Conservation (phyloP, 805 yeast genomes). For the Suhomyces xylopsoci region DNA sequence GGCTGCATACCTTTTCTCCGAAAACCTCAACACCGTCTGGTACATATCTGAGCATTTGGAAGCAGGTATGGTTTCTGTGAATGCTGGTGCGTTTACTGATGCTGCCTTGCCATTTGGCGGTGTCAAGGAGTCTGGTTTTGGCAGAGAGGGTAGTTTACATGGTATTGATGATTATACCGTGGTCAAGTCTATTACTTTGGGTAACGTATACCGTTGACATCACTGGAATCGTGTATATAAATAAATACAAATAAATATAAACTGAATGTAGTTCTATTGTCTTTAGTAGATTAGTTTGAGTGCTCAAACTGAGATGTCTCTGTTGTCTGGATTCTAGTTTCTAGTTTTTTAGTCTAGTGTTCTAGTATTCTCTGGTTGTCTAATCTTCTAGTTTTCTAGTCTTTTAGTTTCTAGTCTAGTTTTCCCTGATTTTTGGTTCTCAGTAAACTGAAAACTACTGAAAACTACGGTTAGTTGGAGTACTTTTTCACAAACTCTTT, state of each 20-base stretch:
- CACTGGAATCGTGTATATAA: too few relatives aligned
- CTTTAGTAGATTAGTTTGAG: too few relatives aligned
- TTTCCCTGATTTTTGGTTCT: not conserved
- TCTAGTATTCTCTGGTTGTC: too few relatives aligned
- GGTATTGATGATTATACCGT: conserved; percentile 62
- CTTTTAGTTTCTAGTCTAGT: not conserved
- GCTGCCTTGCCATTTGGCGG: conserved; percentile 60
- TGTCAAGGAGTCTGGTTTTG: conserved; percentile 64
- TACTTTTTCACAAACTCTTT: conserved; percentile 61
- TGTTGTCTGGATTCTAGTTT: too few relatives aligned
- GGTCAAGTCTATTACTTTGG: conserved; percentile 50
- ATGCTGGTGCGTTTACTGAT: conserved; percentile 57
- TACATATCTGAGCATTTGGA: conserved; percentile 56
- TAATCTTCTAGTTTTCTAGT: not conserved
- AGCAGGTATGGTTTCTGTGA: conserved; percentile 64
- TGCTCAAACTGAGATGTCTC: too few relatives aligned
- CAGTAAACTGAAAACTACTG: too few relatives aligned
- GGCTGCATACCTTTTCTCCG: conserved; percentile 58
- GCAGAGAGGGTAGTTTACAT: conserved; percentile 63
- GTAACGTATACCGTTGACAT: conserved; percentile 32
- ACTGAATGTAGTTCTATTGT: too few relatives aligned
- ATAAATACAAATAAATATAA: too few relatives aligned
- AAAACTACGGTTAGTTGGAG: conserved; percentile 14
- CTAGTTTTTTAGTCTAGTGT: too few relatives aligned
- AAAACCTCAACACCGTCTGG: conserved; percentile 48